Base-by-base conservation (phyloP, 2,329 filamentous ascomycete species). In the Fusarium dlaminii region DNA sequence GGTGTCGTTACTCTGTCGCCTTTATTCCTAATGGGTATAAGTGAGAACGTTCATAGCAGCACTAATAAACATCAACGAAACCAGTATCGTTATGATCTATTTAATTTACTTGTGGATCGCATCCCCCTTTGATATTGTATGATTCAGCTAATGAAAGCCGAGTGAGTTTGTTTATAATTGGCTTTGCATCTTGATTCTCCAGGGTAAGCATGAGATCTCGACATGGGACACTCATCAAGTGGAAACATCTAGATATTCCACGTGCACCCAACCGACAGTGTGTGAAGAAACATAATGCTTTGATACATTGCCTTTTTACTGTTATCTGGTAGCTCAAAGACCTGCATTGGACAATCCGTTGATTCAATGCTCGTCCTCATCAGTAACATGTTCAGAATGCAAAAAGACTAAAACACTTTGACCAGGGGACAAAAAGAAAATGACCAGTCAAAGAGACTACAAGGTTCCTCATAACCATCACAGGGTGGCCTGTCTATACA, bases 211-310 rank as follows among this genome's bases (percentile, higher is more conserved):
- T 52, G 11, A 8, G 32, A 52, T 37, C 49, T 22, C 8, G 18
- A 17, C 9, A 6, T 12, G n/a, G 29, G 32, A 14, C 18, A 36
- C 22, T 22, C 32, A 15, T 20, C 32, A 52, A 49, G 14, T 27
- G 13, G 18, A n/a, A 37, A 24, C 4, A 29, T 12, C 17, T 20
- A 17, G 10, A 18, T 8, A 29, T n/a, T 29, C 32, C 10, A 27
- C 1, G 2, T 9, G 4, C 10, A 17, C 24, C 14, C 13, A 29
- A 12, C 13, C 20, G 7, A 29, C 3, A 29, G 18, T 17, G 9
- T 17, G 3, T 20, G n/a, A 36, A 27, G 15, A 27, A 36, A 27
- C 24, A 17, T 7, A 8, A 15, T 40, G 12, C 12, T 22, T 22
- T 22, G 37, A 22, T 40, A 20, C 12, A 22, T 14, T 14, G 8